Percentiles rank a stretch among this genome's conserved stretches.
These are phyloP conservation scores for Populus nigra DNA, from an alignment of 345 rosid species.

Conservation along the genomic window DNA sequence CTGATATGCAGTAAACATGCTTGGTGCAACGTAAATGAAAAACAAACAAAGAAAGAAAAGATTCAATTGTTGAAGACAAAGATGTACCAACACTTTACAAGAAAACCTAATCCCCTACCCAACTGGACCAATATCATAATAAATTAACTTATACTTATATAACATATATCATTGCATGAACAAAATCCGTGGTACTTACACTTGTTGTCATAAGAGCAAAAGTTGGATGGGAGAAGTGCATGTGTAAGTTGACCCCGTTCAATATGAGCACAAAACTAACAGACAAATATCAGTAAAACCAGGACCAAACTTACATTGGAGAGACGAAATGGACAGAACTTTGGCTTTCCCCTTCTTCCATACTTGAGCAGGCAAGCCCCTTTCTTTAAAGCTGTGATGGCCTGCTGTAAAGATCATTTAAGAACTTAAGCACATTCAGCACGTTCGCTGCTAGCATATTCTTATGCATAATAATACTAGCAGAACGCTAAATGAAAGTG, in stretches of 20 bases:
- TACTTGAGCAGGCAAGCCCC: conserved; percentile 95
- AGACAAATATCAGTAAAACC: neutral
- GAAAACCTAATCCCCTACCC: neutral
- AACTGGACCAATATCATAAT: neutral
- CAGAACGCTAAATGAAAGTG: conserved; percentile 8
- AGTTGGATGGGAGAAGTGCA: neutral
- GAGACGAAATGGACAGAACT: conserved; percentile 97
- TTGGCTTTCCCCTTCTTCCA: conserved; percentile 98
- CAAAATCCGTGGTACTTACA: neutral
- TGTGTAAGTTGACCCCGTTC: neutral
- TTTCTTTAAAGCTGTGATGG: conserved; percentile 91
- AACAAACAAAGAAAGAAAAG: neutral
- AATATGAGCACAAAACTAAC: neutral
- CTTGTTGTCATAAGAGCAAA: neutral
- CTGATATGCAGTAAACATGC: neutral
- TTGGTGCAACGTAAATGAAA: neutral
- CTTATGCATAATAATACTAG: conserved; percentile 8
- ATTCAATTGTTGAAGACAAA: neutral
- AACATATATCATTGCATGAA: neutral
- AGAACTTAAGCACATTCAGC: conserved; percentile 26
- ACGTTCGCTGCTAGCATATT: conserved; percentile 14
- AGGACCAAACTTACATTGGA: conserved; percentile 66
- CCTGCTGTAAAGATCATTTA: conserved; percentile 57
- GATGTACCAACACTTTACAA: neutral
- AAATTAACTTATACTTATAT: neutral